Percentiles rank a stretch among this genome's conserved stretches.
These are phyloP conservation scores for Suhomyces pyralidae DNA, from an alignment of 805 yeast species.

Conservation along the genomic window DNA sequence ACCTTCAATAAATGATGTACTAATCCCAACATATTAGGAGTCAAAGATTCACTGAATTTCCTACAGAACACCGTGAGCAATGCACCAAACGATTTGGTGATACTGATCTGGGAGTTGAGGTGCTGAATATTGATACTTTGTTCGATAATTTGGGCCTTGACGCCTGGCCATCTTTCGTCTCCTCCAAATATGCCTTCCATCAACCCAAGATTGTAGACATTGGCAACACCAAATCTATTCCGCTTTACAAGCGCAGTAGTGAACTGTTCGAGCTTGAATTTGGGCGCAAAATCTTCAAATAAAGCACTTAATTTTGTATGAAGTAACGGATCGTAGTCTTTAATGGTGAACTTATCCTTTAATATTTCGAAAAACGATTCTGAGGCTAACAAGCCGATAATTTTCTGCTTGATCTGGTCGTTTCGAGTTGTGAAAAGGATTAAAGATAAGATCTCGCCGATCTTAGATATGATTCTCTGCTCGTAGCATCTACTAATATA, in stretches of 20 bases:
- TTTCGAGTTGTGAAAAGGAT: constrained; percentile 59
- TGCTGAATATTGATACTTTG: constrained; percentile 64
- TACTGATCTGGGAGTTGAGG: constrained; percentile 61
- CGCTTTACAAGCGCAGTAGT: constrained; percentile 41
- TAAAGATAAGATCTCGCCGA: constrained; percentile 73
- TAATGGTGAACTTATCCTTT: constrained; percentile 36
- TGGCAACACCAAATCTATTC: constrained; percentile 49
- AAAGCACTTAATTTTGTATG: constrained; percentile 43
- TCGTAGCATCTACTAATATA: constrained; percentile 47
- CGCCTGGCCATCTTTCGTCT: constrained; percentile 36
- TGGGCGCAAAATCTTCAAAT: constrained; percentile 51
- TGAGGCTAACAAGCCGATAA: constrained; percentile 41
- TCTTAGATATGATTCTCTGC: constrained; percentile 58
- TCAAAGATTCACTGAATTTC: constrained; percentile 28
- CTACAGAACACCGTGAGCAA: constrained; percentile 64
- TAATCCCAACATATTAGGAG: constrained; percentile 27
- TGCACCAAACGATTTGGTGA: constrained; percentile 78
- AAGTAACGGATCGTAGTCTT: constrained; percentile 45
- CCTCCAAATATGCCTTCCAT: constrained; percentile 57
- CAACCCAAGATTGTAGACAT: constrained; percentile 56
- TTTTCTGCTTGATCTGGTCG: constrained; percentile 37
- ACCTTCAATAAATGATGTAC: constrained; percentile 51
- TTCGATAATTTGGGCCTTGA: constrained; percentile 49
- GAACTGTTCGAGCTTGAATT: constrained; percentile 49
- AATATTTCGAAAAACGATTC: constrained; percentile 31